phyloP scores from a whole-genome alignment of 1,139 yeast genomes.

The Yamadazyma triangularis region DNA sequence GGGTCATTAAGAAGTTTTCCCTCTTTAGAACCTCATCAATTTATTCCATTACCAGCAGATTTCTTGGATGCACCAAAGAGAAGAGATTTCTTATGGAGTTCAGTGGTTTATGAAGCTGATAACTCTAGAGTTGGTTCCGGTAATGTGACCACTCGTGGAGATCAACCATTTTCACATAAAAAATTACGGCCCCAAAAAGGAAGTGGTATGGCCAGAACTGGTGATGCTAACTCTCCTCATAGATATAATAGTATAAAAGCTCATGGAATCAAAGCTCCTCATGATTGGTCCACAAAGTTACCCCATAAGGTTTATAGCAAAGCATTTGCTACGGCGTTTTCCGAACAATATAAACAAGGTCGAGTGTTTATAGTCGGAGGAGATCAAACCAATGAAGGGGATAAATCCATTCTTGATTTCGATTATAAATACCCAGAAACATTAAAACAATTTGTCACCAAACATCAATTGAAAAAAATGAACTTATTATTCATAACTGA shows the following conservation, averaged over 20 bases:
- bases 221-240: slow-evolving; percentile 93
- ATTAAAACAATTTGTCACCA: slow-evolving; percentile 53
- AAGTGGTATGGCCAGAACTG: slow-evolving; percentile 90
- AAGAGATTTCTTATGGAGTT: slow-evolving; percentile 90
- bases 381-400: slow-evolving; percentile 21
- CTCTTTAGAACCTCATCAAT: slow-evolving; percentile 74
- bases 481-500: slow-evolving; percentile 67
- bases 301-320: slow-evolving; percentile 68
- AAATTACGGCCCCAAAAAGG: slow-evolving; percentile 91
- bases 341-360: slow-evolving; percentile 75
- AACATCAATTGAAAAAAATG: slow-evolving; percentile 50
- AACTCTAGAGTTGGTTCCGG: slow-evolving; percentile 85
- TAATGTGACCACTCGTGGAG: slow-evolving; percentile 80
- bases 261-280: slow-evolving; percentile 85
- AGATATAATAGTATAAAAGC: slow-evolving; percentile 90
- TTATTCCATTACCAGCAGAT: slow-evolving; percentile 69
- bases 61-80: slow-evolving; percentile 74
- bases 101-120: slow-evolving; percentile 90
- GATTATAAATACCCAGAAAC: slow-evolving; percentile 44
- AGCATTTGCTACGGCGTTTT: slow-evolving; percentile 79
- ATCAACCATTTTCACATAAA: slow-evolving; percentile 79
- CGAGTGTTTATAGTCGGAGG: slow-evolving; percentile 67
- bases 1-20: slow-evolving; percentile 86
- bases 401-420: slow-evolving; percentile 39
- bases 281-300: slow-evolving; percentile 81